These are phyloP conservation scores for Aristolochia contorta DNA, from an alignment of 164 flowering plant genomes.

Conservation along the genomic window DNA sequence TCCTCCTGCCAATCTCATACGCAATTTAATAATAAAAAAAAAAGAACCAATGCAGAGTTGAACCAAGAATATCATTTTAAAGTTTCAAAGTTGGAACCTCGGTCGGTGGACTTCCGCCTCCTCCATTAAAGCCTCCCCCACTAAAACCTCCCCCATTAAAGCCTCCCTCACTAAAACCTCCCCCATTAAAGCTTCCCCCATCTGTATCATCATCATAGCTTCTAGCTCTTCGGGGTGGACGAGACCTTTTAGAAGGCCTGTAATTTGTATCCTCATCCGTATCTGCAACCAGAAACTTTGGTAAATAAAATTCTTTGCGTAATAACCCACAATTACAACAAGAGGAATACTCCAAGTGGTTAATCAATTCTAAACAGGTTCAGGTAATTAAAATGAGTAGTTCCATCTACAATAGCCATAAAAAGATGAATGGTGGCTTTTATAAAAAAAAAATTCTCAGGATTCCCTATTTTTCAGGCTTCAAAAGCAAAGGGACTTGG, in stretches of 20 bases:
- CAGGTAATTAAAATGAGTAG: too few relatives aligned
- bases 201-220: slow-evolving; percentile 68
- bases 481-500: too few relatives aligned
- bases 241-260: slow-evolving; percentile 72
- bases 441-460: too few relatives aligned
- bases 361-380: too few relatives aligned
- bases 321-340: neutral
- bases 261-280: slow-evolving; percentile 67
- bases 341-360: neutral
- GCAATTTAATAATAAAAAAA: neutral
- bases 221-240: slow-evolving; percentile 45
- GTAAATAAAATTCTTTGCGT: neutral
- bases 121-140: too few relatives aligned
- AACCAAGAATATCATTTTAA: neutral
- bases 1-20: slow-evolving; percentile 41
- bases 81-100: slow-evolving; percentile 35
- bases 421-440: too few relatives aligned
- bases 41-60: neutral
- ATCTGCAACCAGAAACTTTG: slow-evolving; percentile 35
- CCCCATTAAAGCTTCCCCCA: slow-evolving; percentile 47
- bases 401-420: too few relatives aligned
- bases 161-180: too few relatives aligned
- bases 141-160: too few relatives aligned
- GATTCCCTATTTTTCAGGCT: too few relatives aligned
- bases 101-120: too few relatives aligned